A percentile compares a stretch with the other conserved stretches of the same genome.
Conservation (phyloP, 2,329 filamentous ascomycete genomes). For the Ceratocystis alfenasii region DNA sequence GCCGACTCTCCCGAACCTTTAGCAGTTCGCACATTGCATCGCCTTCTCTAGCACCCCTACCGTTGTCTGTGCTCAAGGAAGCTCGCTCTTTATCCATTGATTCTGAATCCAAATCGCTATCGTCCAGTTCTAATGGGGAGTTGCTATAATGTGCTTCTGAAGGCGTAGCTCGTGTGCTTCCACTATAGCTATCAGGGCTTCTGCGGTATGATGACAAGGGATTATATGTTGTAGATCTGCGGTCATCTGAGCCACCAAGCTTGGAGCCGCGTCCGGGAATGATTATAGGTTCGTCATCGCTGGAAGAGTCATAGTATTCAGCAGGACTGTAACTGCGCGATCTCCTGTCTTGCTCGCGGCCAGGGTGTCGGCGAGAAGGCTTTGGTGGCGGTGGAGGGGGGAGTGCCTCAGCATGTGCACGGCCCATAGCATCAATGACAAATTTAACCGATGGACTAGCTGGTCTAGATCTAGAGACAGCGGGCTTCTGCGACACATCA, state of each 20-base stretch:
- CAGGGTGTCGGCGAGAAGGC: slow-evolving; percentile 9
- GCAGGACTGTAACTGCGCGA: slow-evolving; percentile 21
- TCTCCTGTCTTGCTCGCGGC: slow-evolving; percentile 19
- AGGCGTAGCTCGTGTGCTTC: slow-evolving; percentile 31
- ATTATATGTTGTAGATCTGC: slow-evolving; percentile 21
- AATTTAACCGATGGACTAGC: slow-evolving; percentile 49
- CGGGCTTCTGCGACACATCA: slow-evolving; percentile 42
- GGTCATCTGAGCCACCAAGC: slow-evolving; percentile 45
- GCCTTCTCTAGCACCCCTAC: slow-evolving; percentile 31
- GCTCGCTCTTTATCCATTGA: slow-evolving; percentile 33
- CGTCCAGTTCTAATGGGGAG: slow-evolving; percentile 30
- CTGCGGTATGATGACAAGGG: not conserved
- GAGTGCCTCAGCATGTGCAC: slow-evolving; percentile 42
- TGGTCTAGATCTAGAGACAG: slow-evolving; percentile 35
- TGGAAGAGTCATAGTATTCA: slow-evolving; percentile 44
- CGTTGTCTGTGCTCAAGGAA: not conserved
- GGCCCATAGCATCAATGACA: slow-evolving; percentile 50
- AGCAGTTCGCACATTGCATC: slow-evolving; percentile 50
- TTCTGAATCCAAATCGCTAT: slow-evolving; percentile 50
- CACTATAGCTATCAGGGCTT: slow-evolving; percentile 27
- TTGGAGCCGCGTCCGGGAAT: slow-evolving; percentile 47
- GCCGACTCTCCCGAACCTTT: slow-evolving; percentile 44
- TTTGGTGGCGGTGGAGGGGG: slow-evolving; percentile 1
- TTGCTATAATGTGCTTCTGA: slow-evolving; percentile 30
- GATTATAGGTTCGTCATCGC: slow-evolving; percentile 53